Conservation (phyloP, 2,329 filamentous ascomycete genomes). For the Phoma herbarum region DNA sequence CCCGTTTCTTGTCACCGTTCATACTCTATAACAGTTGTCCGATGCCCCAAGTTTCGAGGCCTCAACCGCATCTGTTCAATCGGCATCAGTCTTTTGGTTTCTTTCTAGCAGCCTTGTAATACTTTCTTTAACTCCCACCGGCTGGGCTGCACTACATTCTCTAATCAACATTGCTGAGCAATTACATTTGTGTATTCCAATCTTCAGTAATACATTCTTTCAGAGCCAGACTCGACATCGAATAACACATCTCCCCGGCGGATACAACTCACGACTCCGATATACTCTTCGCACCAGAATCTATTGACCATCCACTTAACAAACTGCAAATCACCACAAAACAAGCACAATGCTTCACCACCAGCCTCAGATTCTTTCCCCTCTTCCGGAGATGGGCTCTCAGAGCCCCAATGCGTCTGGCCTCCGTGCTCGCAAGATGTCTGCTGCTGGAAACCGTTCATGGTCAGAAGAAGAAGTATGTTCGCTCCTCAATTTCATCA, state of each 20-base stretch:
- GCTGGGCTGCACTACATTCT: slow-evolving; percentile 64
- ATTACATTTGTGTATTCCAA: slow-evolving; percentile 45
- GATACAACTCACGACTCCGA: slow-evolving; percentile 37
- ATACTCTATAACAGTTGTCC: slow-evolving; percentile 48
- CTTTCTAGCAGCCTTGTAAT: slow-evolving; percentile 53
- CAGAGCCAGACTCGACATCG: slow-evolving; percentile 52
- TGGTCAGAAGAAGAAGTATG: slow-evolving; percentile 88
- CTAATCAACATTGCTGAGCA: slow-evolving; percentile 58
- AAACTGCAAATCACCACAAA: slow-evolving; percentile 9
- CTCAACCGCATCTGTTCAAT: slow-evolving; percentile 51
- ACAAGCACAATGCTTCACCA: slow-evolving; percentile 48
- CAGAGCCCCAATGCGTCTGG: slow-evolving; percentile 50
- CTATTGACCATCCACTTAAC: slow-evolving; percentile 28
- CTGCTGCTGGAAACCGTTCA: slow-evolving; percentile 78
- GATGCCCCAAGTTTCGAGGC: slow-evolving; percentile 50
- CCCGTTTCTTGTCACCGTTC: slow-evolving; percentile 42
- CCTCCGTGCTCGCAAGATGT: slow-evolving; percentile 73
- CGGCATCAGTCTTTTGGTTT: slow-evolving; percentile 51
- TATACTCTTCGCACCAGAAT: slow-evolving; percentile 50
- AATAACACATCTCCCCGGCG: slow-evolving; percentile 56
- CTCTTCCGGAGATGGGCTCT: slow-evolving; percentile 49
- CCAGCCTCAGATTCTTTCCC: slow-evolving; percentile 50
- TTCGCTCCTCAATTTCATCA: not conserved
- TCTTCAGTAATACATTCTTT: slow-evolving; percentile 51
- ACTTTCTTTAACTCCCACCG: slow-evolving; percentile 63